Conservation (phyloP, 2,329 filamentous ascomycete genomes). For the Fusarium ambrosium region DNA sequence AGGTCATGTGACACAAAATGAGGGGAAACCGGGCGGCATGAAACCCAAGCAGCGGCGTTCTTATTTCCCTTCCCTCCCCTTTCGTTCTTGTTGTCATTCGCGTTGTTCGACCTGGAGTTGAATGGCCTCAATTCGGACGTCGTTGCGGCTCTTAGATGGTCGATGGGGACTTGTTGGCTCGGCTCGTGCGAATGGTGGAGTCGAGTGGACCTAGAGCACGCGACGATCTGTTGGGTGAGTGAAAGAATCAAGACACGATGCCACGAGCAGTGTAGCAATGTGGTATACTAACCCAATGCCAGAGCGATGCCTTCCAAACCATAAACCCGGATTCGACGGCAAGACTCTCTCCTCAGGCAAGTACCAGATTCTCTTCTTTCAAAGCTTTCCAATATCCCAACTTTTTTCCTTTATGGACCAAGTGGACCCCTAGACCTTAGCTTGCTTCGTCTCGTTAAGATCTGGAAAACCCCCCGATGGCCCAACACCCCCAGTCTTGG, state of each 20-base stretch:
- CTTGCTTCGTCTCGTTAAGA: neutral
- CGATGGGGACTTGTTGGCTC: constrained; percentile 6
- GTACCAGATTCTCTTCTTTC: constrained; percentile 5
- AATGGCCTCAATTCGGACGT: constrained; percentile 12
- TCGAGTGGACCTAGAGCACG: constrained; percentile 18
- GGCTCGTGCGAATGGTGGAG: constrained; percentile 27
- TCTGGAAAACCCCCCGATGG: neutral
- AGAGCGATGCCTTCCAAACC: constrained; percentile 2
- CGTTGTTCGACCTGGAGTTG: constrained; percentile 12
- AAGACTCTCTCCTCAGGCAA: constrained; percentile 2
- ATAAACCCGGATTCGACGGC: neutral
- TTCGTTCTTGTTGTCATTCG: constrained; percentile 16
- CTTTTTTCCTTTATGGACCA: neutral
- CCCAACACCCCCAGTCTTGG: neutral
- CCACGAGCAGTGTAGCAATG: neutral
- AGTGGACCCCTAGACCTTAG: constrained; percentile 4
- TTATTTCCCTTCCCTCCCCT: constrained; percentile 22
- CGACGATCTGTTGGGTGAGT: constrained; percentile 20
- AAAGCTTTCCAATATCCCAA: neutral
- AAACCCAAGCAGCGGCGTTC: constrained; percentile 39
- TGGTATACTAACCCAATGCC: constrained; percentile 16
- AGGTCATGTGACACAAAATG: constrained; percentile 50
- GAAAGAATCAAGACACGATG: neutral
- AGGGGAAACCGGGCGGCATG: constrained; percentile 50
- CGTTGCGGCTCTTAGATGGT: constrained; percentile 24